phyloP scores from a whole-genome alignment of 306 rosid genomes.

The Corylus heterophylla region DNA sequence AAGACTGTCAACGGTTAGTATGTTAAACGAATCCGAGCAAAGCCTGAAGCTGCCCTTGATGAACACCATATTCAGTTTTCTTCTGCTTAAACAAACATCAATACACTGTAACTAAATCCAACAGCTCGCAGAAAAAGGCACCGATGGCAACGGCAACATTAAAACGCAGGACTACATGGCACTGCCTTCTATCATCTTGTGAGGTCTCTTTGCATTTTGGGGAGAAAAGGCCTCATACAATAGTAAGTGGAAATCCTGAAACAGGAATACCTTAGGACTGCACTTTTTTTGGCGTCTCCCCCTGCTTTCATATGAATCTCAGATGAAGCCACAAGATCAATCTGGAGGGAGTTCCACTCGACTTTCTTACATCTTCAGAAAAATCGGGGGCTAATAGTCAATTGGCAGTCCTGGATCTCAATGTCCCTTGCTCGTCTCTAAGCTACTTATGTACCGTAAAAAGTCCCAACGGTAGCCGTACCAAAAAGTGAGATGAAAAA shows the following conservation, averaged over 20 bases:
- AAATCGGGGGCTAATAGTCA: conserved; percentile 28
- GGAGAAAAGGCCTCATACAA: conserved; percentile 5
- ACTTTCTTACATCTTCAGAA: conserved; percentile 23
- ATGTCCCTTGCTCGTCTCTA: conserved; percentile 30
- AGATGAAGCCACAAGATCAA: conserved; percentile 24
- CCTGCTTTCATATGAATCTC: conserved; percentile 33
- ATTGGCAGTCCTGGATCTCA: conserved; percentile 33
- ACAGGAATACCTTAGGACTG: conserved; percentile 28
- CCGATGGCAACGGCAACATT: conserved; percentile 16
- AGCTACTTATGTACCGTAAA: conserved; percentile 40
- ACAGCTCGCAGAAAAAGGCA: conserved; percentile 39
- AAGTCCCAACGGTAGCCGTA: conserved; percentile 42
- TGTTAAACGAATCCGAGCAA: conserved; percentile 29
- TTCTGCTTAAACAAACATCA: conserved; percentile 31
- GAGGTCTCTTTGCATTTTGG: conserved; percentile 34
- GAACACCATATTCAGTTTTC: conserved; percentile 20
- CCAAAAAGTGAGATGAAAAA: conserved; percentile 38
- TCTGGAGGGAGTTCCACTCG: conserved; percentile 31
- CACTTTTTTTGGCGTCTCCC: conserved; percentile 23
- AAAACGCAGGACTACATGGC: conserved; percentile 21
- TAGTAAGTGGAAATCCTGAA: conserved; percentile 34
- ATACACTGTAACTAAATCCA: conserved; percentile 25
- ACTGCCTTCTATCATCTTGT: conserved; percentile 30
- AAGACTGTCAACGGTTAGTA: conserved; percentile 38
- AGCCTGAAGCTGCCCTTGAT: conserved; percentile 29